Evolutionary conservation across 2,329 filamentous ascomycete genomes (phyloP), one percentile per base, ranked within the genome.

Genomic region (Alternaria triticimaculans): DNA sequence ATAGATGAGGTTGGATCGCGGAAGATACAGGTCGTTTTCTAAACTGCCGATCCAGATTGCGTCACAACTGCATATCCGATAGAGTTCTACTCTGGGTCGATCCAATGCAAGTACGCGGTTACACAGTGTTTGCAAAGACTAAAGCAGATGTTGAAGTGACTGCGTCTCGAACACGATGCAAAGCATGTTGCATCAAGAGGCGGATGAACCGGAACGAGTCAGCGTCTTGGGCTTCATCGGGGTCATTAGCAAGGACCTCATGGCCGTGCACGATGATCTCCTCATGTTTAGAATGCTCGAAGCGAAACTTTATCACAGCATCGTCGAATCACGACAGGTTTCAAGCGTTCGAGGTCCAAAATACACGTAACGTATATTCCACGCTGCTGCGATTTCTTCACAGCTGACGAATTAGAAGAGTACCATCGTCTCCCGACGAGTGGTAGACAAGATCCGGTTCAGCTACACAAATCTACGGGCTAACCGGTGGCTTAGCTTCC

Each of bases 351-450:
- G 58, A 63, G 28, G 25, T 62, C 30, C 41, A 44, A 51, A 33
- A 26, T 50, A 33, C 33, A 20, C 51, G 50, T 60, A 28, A 57
- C 45, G 33, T 51, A 14, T 60, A 33, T 59, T 46, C 44, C 45
- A 46, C 37, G 33, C 54, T 60, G 59, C 57, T 57, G 51, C 58
- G 21, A 48, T 49, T 37, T 26, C 44, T 54, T 23, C 49, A 43
- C 50, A 60, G 49, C 50, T 66, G 46, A 66, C 65, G 67, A 67
- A 71, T 58, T 63, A 68, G 57, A 65, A 61, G 57, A 62, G 65
- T 64, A 62, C 37, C 50, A 60, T 43, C 20, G 58, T 64, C 57
- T 66, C 60, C 26, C 25, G 61, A 60, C 65, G 64, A 70, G 60
- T 65, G 49, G 63, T 55, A 60, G 60, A 25, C 46, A 64, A 56